These are phyloP conservation scores for Sapria himalayana DNA, from an alignment of 345 rosid species.

Conservation along the genomic window DNA sequence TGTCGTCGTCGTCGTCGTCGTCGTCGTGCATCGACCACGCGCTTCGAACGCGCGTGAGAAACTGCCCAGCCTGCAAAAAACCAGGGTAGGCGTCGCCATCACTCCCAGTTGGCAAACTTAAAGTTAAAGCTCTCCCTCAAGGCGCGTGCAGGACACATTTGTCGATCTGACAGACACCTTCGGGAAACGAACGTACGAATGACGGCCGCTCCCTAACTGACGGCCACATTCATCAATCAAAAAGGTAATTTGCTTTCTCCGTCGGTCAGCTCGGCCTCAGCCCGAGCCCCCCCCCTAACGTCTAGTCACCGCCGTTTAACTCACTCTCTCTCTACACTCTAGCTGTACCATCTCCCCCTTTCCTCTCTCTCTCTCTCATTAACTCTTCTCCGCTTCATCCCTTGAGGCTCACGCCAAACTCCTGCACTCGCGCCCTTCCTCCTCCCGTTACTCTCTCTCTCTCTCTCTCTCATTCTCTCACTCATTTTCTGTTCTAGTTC, in stretches of 20 bases:
- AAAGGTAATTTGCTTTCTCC: not conserved
- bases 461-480: slow-evolving; percentile 1
- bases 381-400: slow-evolving; percentile 15
- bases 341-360: not conserved
- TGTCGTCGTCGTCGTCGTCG: too few species aligned
- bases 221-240: not conserved
- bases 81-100: too few species aligned
- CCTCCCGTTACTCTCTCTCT: slow-evolving; percentile 9
- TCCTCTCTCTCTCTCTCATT: slow-evolving; percentile 2
- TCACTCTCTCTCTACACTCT: slow-evolving; percentile 12
- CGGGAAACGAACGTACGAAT: slow-evolving; percentile 30
- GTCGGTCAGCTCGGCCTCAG: not conserved
- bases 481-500: not conserved
- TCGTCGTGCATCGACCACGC: too few species aligned
- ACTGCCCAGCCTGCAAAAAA: too few species aligned
- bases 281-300: too few species aligned
- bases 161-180: too few species aligned
- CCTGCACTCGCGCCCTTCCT: slow-evolving; percentile 21
- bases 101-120: too few species aligned
- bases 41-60: too few species aligned
- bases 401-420: slow-evolving; percentile 65
- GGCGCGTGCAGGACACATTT: too few species aligned
- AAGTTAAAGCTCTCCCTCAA: too few species aligned
- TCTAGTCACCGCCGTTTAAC: slow-evolving; percentile 58
- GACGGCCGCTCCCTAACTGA: slow-evolving; percentile 21